These are phyloP conservation scores for Vanilla planifolia DNA, from an alignment of 106 monocot species.

Conservation along the genomic window DNA sequence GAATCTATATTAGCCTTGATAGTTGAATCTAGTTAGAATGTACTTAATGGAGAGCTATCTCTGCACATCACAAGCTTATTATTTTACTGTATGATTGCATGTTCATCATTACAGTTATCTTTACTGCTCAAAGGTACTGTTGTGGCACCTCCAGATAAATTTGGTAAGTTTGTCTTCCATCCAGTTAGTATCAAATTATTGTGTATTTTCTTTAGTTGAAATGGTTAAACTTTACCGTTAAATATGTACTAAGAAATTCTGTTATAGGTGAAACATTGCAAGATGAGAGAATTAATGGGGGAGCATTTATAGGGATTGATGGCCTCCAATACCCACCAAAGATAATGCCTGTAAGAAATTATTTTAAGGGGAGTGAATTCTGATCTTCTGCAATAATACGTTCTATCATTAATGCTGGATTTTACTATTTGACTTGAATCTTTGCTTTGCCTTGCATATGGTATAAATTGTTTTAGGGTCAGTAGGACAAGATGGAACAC, in stretches of 20 bases:
- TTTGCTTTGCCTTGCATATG: too few species aligned
- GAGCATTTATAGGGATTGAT: slow-evolving; percentile 61
- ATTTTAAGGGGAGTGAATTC: too few species aligned
- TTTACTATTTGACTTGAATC: too few species aligned
- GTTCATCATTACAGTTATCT: slow-evolving; percentile 6
- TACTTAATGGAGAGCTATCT: background rate
- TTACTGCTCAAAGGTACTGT: slow-evolving; percentile 13
- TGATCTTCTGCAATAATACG: too few species aligned
- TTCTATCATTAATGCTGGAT: too few species aligned
- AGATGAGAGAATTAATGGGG: slow-evolving; percentile 72
- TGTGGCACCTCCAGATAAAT: slow-evolving; percentile 18
- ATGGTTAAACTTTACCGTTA: background rate
- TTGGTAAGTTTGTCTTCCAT: slow-evolving; percentile 5
- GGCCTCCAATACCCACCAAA: slow-evolving; percentile 61
- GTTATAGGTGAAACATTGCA: slow-evolving; percentile 26
- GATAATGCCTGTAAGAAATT: slow-evolving; percentile 94
- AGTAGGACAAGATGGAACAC: too few species aligned
- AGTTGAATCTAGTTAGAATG: background rate
- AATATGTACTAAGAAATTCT: background rate
- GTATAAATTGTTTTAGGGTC: too few species aligned
- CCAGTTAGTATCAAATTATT: background rate
- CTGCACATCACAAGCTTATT: background rate
- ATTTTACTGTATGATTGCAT: background rate
- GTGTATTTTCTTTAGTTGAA: background rate
- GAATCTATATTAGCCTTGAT: too few species aligned